Evolutionary conservation across 805 yeast species (phyloP), one percentile per base, ranked within the genome.

Genomic region (Lipomyces yamadae): DNA sequence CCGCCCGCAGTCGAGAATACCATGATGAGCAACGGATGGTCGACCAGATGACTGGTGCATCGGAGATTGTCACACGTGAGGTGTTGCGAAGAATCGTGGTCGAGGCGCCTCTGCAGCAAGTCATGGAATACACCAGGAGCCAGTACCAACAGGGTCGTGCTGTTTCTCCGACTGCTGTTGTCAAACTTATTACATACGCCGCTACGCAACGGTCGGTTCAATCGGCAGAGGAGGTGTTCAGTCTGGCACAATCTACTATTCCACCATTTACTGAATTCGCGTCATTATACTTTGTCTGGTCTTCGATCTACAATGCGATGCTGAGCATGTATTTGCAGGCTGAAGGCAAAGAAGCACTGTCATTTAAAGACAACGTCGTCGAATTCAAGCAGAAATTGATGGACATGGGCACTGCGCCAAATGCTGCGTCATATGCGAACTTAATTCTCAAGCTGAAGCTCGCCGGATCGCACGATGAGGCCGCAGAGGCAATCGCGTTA

Each of bases 371-470:
- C 18, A 65, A 64, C 35, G 67, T 79, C 35, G 58, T 67, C 4
- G 72, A 64, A n/a, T 79, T 78, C 11, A 73, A 75, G 62, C 63
- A 58, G 30, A 68, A 67, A 56, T 64, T 79, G 52, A 45, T 67
- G 10, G 72, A 67, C 11, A 72, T 76, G 63, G 76, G 77, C 6
- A 64, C 75, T 2, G 65, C 66, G 18, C 81, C 81, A 4, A 74
- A 76, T 65, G 78, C 79, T 30, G 68, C 74, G 39, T 78, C 78
- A 2, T 78, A 79, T 61, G 81, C 78, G 2, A 73, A 75, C 45
- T 66, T 77, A 34, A 73, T 79, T 37, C 58, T 64, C 57, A 61
- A 66, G 64, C 56, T 75, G n/a, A 66, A 74, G 58, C 62, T 66
- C 8, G 73, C 77, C 6, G 63, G 66, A 5, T 63, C 70, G 29